Evolutionary conservation across 176 grass and related monocot genomes (phyloP), one percentile per base, ranked within the genome.

Genomic region (Aegilops bicornis): DNA sequence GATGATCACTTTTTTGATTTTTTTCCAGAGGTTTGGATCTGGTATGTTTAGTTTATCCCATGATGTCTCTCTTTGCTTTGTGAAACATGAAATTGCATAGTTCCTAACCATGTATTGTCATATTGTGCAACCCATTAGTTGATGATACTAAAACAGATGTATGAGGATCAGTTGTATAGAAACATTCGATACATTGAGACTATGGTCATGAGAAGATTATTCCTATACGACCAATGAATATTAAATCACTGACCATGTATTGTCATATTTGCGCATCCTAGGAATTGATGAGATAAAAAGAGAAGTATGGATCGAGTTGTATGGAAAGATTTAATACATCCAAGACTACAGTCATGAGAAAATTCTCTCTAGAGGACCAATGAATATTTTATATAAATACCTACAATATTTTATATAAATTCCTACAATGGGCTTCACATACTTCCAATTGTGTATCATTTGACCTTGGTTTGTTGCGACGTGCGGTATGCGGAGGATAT

Each of bases 311-410:
- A 68, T 98, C 69, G 90, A 92, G 68, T 89, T 98, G 13, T 94
- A 98, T 83, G 97, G 97, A 80, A 98, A 98, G 72, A 96, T 96
- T 77, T 77, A 92, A 36, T 98, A 96, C 17, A 94, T 98, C 42
- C 93, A 96, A 78, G 93, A 94, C 73, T 98, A 98, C 86, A 98
- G 85, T 86, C 89, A 91, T 33, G 96, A 94, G 76, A 98, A 98
- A 79, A 95, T 98, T 81, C 88, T 94, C 74, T 94, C 96, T 31
- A 98, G 93, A 92, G 93, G 71, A 81, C 93, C 35, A 36, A 6
- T 36, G 35, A 36, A 36, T 27, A 27, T 27, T 27, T 27, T 27
- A 27, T 27, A 27, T 27, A 27, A 27, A 27, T 27, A 1, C 27
- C 27, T 27, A 27, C 2, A 31, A 31, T 36, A 27, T 27, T 27